Evolutionary conservation across 331 rosid species (phyloP).

Genomic region (Cucumis variabilis): DNA sequence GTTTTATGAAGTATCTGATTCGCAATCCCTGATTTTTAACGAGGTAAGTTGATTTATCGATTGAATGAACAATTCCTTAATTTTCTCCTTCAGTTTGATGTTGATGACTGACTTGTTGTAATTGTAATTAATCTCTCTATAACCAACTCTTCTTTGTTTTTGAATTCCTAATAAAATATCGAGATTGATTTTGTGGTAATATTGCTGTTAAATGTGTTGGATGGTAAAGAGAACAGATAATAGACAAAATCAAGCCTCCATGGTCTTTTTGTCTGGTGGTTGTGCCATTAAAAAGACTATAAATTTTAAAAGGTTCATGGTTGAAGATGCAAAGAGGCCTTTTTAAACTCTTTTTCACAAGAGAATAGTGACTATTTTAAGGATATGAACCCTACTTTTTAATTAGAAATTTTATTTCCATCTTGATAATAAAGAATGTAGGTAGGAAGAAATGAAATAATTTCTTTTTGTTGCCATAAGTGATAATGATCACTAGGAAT

Average conservation of each 20-base stretch:
- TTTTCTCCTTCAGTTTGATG: too few relatives aligned
- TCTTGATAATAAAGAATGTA: conserved; percentile 12
- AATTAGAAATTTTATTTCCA: neutral
- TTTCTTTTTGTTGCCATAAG: neutral
- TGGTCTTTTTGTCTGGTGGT: conserved; percentile 31
- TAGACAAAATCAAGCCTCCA: neutral
- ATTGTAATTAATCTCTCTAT: too few relatives aligned
- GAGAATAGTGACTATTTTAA: neutral
- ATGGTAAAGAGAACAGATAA: neutral
- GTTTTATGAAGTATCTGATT: too few relatives aligned
- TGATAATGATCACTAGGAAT: neutral
- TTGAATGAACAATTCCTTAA: too few relatives aligned
- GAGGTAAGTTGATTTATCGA: too few relatives aligned
- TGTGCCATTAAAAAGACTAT: conserved; percentile 21
- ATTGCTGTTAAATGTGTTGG: conserved; percentile 25
- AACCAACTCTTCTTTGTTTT: too few relatives aligned
- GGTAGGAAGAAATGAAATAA: neutral
- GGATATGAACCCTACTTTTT: neutral
- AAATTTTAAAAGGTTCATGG: conserved; percentile 19
- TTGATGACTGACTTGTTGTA: too few relatives aligned
- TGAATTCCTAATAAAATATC: conserved; percentile 13
- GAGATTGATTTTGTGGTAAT: conserved; percentile 21
- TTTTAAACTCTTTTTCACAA: neutral
- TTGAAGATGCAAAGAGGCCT: conserved; percentile 28
- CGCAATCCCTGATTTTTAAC: too few relatives aligned